Evolutionary conservation across 2,329 filamentous ascomycete genomes (phyloP), one percentile per base, ranked within the genome.

Genomic region (Ophiosphaerella korrae): DNA sequence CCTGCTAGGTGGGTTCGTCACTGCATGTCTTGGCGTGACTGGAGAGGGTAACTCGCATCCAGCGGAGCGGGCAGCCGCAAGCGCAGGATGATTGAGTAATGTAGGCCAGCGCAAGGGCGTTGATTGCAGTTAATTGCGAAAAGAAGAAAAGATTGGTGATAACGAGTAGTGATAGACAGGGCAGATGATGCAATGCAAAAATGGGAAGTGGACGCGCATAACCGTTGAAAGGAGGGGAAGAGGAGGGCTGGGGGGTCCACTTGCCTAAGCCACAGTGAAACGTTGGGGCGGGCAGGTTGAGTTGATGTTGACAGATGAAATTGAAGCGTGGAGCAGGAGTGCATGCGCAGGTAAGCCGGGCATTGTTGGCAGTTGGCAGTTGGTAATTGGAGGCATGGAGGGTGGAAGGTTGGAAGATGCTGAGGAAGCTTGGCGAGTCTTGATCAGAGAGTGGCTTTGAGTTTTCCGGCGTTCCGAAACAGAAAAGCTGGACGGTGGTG

Each of bases 11-110:
- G 47, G 55, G 48, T 57, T 49, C 47, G 57, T 66, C 57, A 64
- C 57, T 40, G 56, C 60, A 53, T 60, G 44, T 33, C 66, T 70
- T 69, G 67, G 68, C 67, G 66, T 69, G 63, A 65, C 44, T 39
- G 52, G 42, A 46, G 54, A 47, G 50, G 48, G 52, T 59, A 58
- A 56, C 58, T 58, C 64, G 64, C 62, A 66, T 49, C 29, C 16
- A 29, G 33, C 48, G 48, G 50, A 52, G 49, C 50, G 50, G 55
- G 37, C 46, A 45, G 53, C 48, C 52, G 52, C 33, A 57, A 53
- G 45, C 38, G 37, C 38, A 23, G 18, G 24, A 12, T 26, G 24
- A 42, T 13, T 23, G 44, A 40, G 24, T 33, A 14, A 39, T 23
- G 26, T 14, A 21, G 5, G 31, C n/a, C 16, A 45, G 45, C 35